A percentile compares a stretch with the other conserved stretches of the same genome.
Conservation (phyloP, 2,329 filamentous ascomycete species). For the Setomelanomma holmii region DNA sequence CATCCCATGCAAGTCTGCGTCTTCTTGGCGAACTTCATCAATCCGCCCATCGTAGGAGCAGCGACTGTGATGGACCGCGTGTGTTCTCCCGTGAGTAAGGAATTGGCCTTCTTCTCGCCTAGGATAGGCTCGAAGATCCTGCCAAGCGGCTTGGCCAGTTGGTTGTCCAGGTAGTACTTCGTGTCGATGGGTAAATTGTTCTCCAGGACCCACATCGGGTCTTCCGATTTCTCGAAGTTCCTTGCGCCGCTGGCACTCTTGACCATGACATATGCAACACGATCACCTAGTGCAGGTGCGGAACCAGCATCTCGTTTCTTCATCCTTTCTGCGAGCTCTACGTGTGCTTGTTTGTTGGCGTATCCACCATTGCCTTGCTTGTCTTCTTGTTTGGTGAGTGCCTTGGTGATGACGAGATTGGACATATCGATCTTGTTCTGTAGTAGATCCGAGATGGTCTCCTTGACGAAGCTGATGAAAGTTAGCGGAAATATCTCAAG, state of each 20-base stretch:
- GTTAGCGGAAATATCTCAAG: slow-evolving; percentile 47
- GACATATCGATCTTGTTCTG: slow-evolving; percentile 99
- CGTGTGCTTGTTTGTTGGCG: slow-evolving; percentile 90
- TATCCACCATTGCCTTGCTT: slow-evolving; percentile 61
- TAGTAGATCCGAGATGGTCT: slow-evolving; percentile 70
- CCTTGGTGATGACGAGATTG: slow-evolving; percentile 98
- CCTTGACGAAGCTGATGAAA: slow-evolving; percentile 12
- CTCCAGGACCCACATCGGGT: slow-evolving; percentile 95
- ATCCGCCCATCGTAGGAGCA: slow-evolving; percentile 85
- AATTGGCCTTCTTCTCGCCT: slow-evolving; percentile 87
- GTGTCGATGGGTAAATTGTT: slow-evolving; percentile 98
- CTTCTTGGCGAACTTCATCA: slow-evolving; percentile 99
- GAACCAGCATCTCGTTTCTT: slow-evolving; percentile 95
- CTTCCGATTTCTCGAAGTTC: slow-evolving; percentile 97
- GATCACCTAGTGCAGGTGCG: slow-evolving; percentile 89
- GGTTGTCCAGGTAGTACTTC: slow-evolving; percentile 98
- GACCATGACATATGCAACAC: slow-evolving; percentile 97
- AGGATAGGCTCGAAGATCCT: slow-evolving; percentile 98
- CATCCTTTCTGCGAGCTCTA: slow-evolving; percentile 95
- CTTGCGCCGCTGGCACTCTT: slow-evolving; percentile 88
- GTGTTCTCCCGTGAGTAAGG: slow-evolving; percentile 88
- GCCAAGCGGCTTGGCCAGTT: slow-evolving; percentile 90
- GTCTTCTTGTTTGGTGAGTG: slow-evolving; percentile 73
- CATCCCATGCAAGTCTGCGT: slow-evolving; percentile 98
- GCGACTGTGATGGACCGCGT: slow-evolving; percentile 94